These are phyloP conservation scores for Craspedostauros australis DNA, from an alignment of 108 stramenopile species.

Conservation along the genomic window DNA sequence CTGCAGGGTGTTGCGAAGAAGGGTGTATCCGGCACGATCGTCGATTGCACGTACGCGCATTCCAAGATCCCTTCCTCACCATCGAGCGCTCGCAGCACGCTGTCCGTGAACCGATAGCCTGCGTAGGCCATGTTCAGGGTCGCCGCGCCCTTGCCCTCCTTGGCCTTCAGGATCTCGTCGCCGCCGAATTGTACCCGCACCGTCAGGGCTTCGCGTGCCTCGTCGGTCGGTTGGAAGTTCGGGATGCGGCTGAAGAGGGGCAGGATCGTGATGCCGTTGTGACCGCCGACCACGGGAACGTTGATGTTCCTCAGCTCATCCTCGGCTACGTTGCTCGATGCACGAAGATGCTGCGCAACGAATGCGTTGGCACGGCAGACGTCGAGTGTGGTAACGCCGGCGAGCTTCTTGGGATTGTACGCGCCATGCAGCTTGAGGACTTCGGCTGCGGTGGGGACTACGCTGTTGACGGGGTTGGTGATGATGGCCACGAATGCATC, in stretches of 20 bases:
- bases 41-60: constrained; percentile 93
- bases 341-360: constrained; percentile 79
- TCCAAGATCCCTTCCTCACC: constrained; percentile 86
- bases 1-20: constrained; percentile 95
- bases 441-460: constrained; percentile 99
- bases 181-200: constrained; percentile 98
- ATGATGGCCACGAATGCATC: constrained; percentile 96
- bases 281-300: constrained; percentile 98
- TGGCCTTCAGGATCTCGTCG: constrained; percentile 99
- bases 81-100: constrained; percentile 87
- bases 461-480: constrained; percentile 99
- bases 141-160: constrained; percentile 97
- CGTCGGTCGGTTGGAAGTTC: constrained; percentile 82
- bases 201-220: constrained; percentile 86
- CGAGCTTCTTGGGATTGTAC: constrained; percentile 91
- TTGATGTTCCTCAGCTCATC: constrained; percentile 82
- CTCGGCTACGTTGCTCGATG: too few species aligned
- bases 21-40: constrained; percentile 83
- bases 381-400: constrained; percentile 99
- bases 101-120: constrained; percentile 89
- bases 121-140: constrained; percentile 99
- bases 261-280: constrained; percentile 99
- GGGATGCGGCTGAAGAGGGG: constrained; percentile 93
- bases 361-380: constrained; percentile 98
- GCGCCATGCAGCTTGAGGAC: constrained; percentile 92